A percentile compares a stretch with the other conserved stretches of the same genome.
These are phyloP conservation scores for Heterobasidion occidentale DNA, from an alignment of 1,284 basidiomycete species.

Conservation along the genomic window DNA sequence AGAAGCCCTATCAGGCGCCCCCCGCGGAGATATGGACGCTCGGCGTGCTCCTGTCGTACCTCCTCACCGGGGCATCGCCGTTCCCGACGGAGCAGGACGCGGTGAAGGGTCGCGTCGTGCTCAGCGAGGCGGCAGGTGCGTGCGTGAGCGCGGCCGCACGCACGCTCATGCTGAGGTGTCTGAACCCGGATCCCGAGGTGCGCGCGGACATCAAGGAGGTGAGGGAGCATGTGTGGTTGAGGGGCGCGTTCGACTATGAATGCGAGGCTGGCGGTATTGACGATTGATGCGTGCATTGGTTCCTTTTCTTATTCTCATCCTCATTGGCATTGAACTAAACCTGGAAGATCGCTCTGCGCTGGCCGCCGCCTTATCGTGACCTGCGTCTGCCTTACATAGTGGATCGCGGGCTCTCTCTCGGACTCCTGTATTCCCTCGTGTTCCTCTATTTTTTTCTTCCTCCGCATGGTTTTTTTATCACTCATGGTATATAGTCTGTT, in stretches of 20 bases:
- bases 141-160: conserved; percentile 30
- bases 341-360: too few relatives aligned
- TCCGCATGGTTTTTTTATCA: background rate
- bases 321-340: too few relatives aligned
- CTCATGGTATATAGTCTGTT: conserved; percentile 1
- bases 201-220: conserved; percentile 70
- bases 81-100: conserved; percentile 75
- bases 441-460: background rate
- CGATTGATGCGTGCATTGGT: too few relatives aligned
- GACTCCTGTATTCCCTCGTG: background rate
- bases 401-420: background rate
- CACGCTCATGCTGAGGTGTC: conserved; percentile 65
- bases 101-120: conserved; percentile 31
- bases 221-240: conserved; percentile 71
- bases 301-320: too few relatives aligned
- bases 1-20: conserved; percentile 66
- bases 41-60: conserved; percentile 83
- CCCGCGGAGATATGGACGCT: conserved; percentile 89
- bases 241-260: conserved; percentile 21
- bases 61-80: conserved; percentile 80
- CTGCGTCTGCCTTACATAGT: too few relatives aligned
- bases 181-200: conserved; percentile 62
- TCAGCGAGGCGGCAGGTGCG: conserved; percentile 26
- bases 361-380: too few relatives aligned
- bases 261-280: background rate